A percentile compares a stretch with the other conserved stretches of the same genome.
These are phyloP conservation scores for Musa acuminata DNA, from an alignment of 176 grass and related monocot species.

Conservation along the genomic window DNA sequence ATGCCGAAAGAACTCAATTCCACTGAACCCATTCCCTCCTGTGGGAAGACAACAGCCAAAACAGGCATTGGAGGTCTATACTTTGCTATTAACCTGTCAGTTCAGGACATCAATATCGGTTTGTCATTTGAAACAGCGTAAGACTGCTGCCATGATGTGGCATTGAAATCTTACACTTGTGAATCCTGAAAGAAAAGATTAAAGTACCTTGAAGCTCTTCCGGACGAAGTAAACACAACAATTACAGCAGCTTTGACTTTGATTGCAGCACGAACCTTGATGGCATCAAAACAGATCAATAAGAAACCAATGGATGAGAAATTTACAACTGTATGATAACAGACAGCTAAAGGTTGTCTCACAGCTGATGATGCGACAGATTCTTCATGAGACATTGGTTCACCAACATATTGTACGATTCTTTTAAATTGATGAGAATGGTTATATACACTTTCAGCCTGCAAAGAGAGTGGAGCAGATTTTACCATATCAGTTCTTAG, in stretches of 20 bases:
- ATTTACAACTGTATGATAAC: neutral
- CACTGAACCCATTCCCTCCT: conserved; percentile 30
- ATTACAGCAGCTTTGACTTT: conserved; percentile 94
- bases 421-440: conserved; percentile 80
- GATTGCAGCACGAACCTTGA: conserved; percentile 83
- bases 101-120: neutral
- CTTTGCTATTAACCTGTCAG: conserved; percentile 65
- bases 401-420: conserved; percentile 61
- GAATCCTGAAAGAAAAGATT: neutral
- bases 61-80: conserved; percentile 90
- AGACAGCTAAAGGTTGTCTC: conserved; percentile 12
- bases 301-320: conserved; percentile 3
- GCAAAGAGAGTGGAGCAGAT: neutral
- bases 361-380: conserved; percentile 91
- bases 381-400: conserved; percentile 83
- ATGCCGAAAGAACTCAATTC: conserved; percentile 59
- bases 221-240: conserved; percentile 75
- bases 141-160: neutral
- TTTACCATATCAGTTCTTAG: neutral
- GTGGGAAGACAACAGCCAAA: conserved; percentile 66
- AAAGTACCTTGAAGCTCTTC: conserved; percentile 68
- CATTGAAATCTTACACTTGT: neutral
- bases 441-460: conserved; percentile 89
- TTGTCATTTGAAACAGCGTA: neutral
- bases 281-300: neutral